Evolutionary conservation across 208 protist genomes (phyloP).

Genomic region (Tritrichomonas musculus): DNA sequence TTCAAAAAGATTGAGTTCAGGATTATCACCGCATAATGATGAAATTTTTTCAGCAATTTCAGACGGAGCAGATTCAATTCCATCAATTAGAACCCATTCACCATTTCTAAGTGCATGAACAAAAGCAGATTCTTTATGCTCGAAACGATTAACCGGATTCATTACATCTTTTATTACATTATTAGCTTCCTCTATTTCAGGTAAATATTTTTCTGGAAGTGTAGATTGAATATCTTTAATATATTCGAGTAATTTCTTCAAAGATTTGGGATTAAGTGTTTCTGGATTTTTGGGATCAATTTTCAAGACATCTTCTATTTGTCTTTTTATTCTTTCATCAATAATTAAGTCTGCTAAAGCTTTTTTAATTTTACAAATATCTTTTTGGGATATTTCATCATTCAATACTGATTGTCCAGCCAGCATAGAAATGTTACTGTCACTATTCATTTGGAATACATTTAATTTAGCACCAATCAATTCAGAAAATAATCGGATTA

Average conservation of each 20-base stretch:
- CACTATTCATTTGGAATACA: background rate
- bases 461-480: background rate
- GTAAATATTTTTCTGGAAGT: no score
- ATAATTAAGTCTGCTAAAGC: background rate
- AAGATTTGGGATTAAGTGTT: background rate
- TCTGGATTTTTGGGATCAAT: background rate
- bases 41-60: constrained; percentile 27
- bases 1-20: constrained; percentile 33
- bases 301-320: background rate
- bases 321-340: background rate
- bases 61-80: constrained; percentile 17
- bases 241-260: no score
- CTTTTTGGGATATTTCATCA: background rate
- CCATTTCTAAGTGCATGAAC: constrained; percentile 1
- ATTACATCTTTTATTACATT: background rate
- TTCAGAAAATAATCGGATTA: background rate
- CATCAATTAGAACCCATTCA: background rate
- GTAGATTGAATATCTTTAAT: no score
- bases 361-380: background rate
- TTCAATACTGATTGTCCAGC: background rate
- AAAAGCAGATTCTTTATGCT: background rate
- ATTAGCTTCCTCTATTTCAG: background rate
- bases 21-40: background rate
- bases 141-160: background rate
- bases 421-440: background rate